Evolutionary conservation across 805 yeast species (phyloP), one percentile per base, ranked within the genome.

Genomic region (Vanderwaltozyma tropicalis): DNA sequence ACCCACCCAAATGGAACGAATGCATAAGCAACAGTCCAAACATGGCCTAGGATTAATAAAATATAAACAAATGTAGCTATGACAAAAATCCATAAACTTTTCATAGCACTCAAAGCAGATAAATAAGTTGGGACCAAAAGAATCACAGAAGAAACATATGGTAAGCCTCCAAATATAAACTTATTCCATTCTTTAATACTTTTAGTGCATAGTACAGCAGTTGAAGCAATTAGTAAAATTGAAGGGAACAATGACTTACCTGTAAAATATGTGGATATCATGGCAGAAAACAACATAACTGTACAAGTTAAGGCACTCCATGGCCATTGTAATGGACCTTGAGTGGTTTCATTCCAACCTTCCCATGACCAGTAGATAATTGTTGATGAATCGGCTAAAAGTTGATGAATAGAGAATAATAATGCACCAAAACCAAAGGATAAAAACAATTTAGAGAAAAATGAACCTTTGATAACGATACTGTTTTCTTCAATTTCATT

Each of bases 1-100:
- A 82, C 43, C 55, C 80, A 79, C 8, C 98, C 98, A 42, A 85
- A 88, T 10, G 98, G 98, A 33, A 92, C 98, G 64, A 92, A 92
- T 0, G 98, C 97, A 60, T 92, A 92, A 0, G 98, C 98, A 32
- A 92, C 97, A 31, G 82, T 80, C 97, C 97, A 89, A 35, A 89
- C 94, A 59, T 87, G 89, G 5, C 82, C 94, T 43, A 92, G 67
- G 19, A 80, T 68, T 27, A 84, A 55, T 4, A 80, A 34, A 36
- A 78, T 65, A 44, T 71, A 63, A 32, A 74, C 46, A 5, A 76
- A 52, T 40, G 73, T 72, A 0, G 74, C 70, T 2, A 71, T 40
- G 4, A 67, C 60, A 49, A 78, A 75, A 1, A 76, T 57, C 17
- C 69, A 48, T 2, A 80, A 78, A 19, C 83, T 75, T 41, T 71